Conservation (phyloP, 352 stramenopile genomes). For the Globisporangium spiculum region DNA sequence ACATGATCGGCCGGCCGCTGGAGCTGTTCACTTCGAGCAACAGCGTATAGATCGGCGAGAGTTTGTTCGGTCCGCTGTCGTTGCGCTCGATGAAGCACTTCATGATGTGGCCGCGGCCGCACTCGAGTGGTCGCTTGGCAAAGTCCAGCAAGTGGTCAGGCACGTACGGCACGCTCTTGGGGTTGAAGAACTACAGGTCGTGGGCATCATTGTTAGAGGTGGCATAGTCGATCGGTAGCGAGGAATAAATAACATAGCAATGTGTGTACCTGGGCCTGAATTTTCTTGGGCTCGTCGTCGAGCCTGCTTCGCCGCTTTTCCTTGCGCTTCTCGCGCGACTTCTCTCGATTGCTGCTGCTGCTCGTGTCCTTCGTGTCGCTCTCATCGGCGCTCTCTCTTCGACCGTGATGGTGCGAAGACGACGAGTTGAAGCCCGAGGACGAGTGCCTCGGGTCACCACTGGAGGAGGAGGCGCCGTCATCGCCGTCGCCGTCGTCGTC, state of each 20-base stretch:
- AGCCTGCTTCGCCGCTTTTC: constrained; percentile 56
- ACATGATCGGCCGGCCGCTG: constrained; percentile 80
- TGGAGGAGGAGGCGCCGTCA: background rate
- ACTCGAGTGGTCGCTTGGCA: constrained; percentile 71
- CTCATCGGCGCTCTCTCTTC: constrained; percentile 24
- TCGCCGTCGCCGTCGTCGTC: constrained; percentile 22
- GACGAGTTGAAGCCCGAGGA: constrained; percentile 16
- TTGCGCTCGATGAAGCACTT: constrained; percentile 91
- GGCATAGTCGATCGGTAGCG: background rate
- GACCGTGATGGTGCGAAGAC: background rate
- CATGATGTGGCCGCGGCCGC: constrained; percentile 72
- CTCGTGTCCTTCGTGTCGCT: constrained; percentile 36
- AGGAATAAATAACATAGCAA: too few relatives aligned
- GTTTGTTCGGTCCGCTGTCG: constrained; percentile 68
- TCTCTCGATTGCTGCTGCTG: constrained; percentile 29
- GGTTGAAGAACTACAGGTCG: constrained; percentile 67
- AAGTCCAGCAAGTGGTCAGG: constrained; percentile 82
- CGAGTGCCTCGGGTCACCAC: constrained; percentile 18
- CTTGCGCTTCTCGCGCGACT: constrained; percentile 47
- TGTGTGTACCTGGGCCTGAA: constrained; percentile 45
- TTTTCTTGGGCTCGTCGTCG: constrained; percentile 66
- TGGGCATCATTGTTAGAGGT: background rate
- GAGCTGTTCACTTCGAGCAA: constrained; percentile 84
- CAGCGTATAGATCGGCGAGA: constrained; percentile 81
- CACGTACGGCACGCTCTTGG: constrained; percentile 78